phyloP scores from a whole-genome alignment of 1,284 basidiomycete genomes.

The Naganishia sp. region DNA sequence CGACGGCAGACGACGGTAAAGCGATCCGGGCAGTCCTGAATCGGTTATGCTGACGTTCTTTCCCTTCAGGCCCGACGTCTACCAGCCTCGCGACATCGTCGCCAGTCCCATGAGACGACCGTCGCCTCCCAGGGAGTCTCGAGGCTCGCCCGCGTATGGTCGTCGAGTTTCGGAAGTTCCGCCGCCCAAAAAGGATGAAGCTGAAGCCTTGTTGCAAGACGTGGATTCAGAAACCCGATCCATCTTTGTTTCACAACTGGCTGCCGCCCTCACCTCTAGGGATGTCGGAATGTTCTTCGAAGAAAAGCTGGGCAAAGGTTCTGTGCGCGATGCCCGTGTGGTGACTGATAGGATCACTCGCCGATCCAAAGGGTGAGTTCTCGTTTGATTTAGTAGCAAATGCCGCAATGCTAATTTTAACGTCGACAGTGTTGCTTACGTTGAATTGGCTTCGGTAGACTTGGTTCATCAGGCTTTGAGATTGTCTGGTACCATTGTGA shows the following conservation, averaged over 20 bases:
- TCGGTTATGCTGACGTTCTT: constrained; percentile 62
- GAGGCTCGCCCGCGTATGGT: constrained; percentile 35
- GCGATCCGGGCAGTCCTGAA: constrained; percentile 60
- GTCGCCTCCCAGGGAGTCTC: constrained; percentile 33
- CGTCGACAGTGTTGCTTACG: constrained; percentile 77
- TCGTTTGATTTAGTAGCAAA: not conserved
- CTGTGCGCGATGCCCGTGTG: constrained; percentile 91
- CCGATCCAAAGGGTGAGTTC: constrained; percentile 85
- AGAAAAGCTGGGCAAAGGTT: constrained; percentile 86
- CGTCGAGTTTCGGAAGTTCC: constrained; percentile 18
- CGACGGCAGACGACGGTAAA: constrained; percentile 13
- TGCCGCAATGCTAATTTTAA: constrained; percentile 17
- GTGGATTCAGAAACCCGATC: constrained; percentile 89
- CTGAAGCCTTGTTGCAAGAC: constrained; percentile 51
- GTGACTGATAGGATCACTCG: constrained; percentile 90
- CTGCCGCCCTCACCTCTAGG: constrained; percentile 87
- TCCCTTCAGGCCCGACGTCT: constrained; percentile 7
- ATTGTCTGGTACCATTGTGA: constrained; percentile 89
- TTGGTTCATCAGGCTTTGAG: constrained; percentile 85
- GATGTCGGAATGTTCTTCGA: constrained; percentile 99
- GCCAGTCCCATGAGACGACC: constrained; percentile 26
- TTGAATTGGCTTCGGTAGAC: constrained; percentile 88
- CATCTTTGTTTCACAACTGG: constrained; percentile 96
- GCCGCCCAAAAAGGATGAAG: constrained; percentile 30
- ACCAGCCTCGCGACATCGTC: constrained; percentile 8